phyloP scores from a whole-genome alignment of 805 yeast species.

The Metschnikowia borealis region DNA sequence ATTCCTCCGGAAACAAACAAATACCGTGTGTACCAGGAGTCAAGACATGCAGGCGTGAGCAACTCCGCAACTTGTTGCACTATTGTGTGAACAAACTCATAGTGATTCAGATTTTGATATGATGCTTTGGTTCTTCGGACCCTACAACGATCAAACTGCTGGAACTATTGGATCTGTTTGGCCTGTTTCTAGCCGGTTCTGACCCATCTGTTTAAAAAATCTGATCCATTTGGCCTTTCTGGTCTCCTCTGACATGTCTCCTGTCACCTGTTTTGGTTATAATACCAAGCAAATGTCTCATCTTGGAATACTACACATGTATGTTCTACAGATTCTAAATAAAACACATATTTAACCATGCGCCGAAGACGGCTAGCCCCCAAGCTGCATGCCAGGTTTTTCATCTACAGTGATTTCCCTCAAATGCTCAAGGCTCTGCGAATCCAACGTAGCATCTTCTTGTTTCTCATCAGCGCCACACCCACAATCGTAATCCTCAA shows the following conservation, averaged over 20 bases:
- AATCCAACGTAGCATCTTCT: conserved; percentile 38
- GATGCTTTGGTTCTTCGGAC: no score
- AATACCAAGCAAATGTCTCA: no score
- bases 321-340: neutral
- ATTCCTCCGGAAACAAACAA: conserved; percentile 32
- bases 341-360: neutral
- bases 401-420: conserved; percentile 44
- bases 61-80: conserved; percentile 27
- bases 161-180: no score
- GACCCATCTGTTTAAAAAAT: no score
- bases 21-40: conserved; percentile 24
- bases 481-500: conserved; percentile 95
- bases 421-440: conserved; percentile 35
- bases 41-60: conserved; percentile 9
- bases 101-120: no score
- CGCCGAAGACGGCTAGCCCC: conserved; percentile 17
- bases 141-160: no score
- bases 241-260: no score
- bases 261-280: no score
- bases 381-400: conserved; percentile 44
- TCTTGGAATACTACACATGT: neutral
- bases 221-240: no score
- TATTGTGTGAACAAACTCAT: conserved; percentile 18
- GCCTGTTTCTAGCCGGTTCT: neutral
- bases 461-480: conserved; percentile 75